Evolutionary conservation across 2,329 filamentous ascomycete species (phyloP), one percentile per base, ranked within the genome.

Genomic region (Colletotrichum limetticola): DNA sequence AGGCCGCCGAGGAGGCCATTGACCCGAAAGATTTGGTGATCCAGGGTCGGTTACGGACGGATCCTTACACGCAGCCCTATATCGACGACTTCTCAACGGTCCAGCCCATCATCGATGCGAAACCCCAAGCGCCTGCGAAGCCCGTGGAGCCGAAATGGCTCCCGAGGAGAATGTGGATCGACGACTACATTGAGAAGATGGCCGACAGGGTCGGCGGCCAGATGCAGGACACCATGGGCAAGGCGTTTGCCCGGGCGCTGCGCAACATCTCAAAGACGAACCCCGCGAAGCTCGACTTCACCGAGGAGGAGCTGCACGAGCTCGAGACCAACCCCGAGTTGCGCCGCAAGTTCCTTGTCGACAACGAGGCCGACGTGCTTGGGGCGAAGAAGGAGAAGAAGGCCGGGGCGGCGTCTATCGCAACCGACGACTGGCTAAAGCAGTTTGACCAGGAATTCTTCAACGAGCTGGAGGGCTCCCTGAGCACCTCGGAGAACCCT

Each of bases 21-120:
- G 88, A 93, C 79, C 85, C 92, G 11, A 86, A 91, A 76, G 94
- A 98, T 82, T 81, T 98, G 80, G 87, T 92, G 55, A 86, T 90
- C 42, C 93, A 97, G 83, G 94, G 92, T 76, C 88, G 90, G 56
- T 82, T 94, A 77, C 91, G 95, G 74, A 88, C 86, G 67, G 95
- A 97, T 80, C 88, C 91, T 9, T 93, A 94, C 86, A 86, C 87
- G 66, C 85, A 95, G 62, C 86, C 90, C 74, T 97, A 97, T 82
- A 84, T 96, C 68, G 95, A 98, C 81, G 94, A 97, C 82, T 93
- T 98, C 79, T 90, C 93, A 72, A 89, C 89, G 70, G 88, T 96
- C 75, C 90, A 94, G 79, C 94, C 95, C 66, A 87, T 94, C 62
- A 89, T 97, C 74, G 96, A 98, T 85, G 89, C 92, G 80, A 90